Percentiles rank a stretch among this genome's conserved stretches.
These are phyloP conservation scores for Solanum peruvianum DNA, from an alignment of 257 asterid genomes.

Conservation along the genomic window DNA sequence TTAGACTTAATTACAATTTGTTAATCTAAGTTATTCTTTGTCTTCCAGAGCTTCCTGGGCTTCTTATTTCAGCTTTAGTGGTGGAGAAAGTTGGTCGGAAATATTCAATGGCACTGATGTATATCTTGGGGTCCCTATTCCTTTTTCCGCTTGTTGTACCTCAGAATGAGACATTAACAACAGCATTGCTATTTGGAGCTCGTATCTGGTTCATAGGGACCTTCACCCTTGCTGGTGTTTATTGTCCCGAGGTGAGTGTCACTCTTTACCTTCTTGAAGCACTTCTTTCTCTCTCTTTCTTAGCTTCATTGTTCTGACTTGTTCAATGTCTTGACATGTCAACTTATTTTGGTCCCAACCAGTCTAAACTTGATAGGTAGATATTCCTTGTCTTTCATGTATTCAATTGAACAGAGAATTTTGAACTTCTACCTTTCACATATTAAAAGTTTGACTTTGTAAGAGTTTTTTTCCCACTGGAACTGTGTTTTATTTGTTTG, in stretches of 20 bases:
- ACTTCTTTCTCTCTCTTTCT: not conserved
- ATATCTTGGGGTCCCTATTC: slow-evolving; percentile 24
- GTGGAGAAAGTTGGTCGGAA: slow-evolving; percentile 75
- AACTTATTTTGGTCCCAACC: not conserved
- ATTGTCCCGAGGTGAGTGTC: slow-evolving; percentile 57
- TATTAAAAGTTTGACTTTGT: not conserved
- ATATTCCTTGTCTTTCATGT: not conserved
- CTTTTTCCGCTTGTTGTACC: slow-evolving; percentile 44
- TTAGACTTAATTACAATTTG: not conserved
- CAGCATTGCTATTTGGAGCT: slow-evolving; percentile 51
- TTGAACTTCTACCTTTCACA: not conserved
- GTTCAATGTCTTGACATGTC: not conserved
- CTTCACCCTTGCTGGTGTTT: slow-evolving; percentile 52
- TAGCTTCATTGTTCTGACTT: not conserved
- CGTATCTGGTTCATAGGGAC: slow-evolving; percentile 56
- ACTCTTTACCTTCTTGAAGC: not conserved
- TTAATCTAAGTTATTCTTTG: not conserved
- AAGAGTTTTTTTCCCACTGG: not conserved
- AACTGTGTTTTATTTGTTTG: not conserved
- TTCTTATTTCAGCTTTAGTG: slow-evolving; percentile 40
- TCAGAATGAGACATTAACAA: slow-evolving; percentile 40
- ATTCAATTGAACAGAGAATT: not conserved
- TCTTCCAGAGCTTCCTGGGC: slow-evolving; percentile 79
- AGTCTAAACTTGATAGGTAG: not conserved
- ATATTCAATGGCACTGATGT: slow-evolving; percentile 53